These are phyloP conservation scores for Aureobasidium namibiae DNA, from an alignment of 2,329 filamentous ascomycete species.

Conservation along the genomic window DNA sequence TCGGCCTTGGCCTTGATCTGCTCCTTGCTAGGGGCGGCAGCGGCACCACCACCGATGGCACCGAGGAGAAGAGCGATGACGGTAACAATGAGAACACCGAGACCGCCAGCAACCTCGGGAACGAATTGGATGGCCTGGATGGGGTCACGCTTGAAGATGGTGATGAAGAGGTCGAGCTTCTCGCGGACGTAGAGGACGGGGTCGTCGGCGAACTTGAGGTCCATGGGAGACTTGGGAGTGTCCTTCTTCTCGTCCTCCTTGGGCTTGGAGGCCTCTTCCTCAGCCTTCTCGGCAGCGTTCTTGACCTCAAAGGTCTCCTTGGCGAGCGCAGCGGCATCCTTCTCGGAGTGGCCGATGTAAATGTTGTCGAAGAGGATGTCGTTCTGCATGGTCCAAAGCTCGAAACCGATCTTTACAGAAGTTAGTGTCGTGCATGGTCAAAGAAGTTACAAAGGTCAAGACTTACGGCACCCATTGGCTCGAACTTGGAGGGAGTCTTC, in stretches of 20 bases:
- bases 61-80: conserved; percentile 63
- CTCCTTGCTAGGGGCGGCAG: conserved; percentile 53
- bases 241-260: conserved; percentile 51
- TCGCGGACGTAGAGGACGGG: conserved; percentile 80
- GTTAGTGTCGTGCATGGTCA: neutral
- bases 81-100: conserved; percentile 62
- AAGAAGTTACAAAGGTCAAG: neutral
- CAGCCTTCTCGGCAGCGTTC: conserved; percentile 70
- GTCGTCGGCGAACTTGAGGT: conserved; percentile 85
- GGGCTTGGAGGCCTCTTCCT: conserved; percentile 73
- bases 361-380: conserved; percentile 99
- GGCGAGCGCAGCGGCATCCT: conserved; percentile 83
- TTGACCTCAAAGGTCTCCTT: conserved; percentile 87
- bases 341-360: conserved; percentile 95
- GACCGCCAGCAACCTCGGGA: conserved; percentile 78
- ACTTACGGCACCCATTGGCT: conserved; percentile 94
- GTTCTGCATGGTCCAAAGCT: conserved; percentile 99
- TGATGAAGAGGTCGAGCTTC: conserved; percentile 87
- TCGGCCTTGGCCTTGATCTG: conserved; percentile 65
- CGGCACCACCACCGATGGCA: conserved; percentile 55
- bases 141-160: conserved; percentile 74
- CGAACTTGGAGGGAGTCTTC: conserved; percentile 91
- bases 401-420: conserved; percentile 71
- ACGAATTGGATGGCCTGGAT: conserved; percentile 79
- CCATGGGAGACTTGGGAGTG: conserved; percentile 60